Conservation (phyloP, 1,139 yeast genomes). For the Kodamaea sp. region DNA sequence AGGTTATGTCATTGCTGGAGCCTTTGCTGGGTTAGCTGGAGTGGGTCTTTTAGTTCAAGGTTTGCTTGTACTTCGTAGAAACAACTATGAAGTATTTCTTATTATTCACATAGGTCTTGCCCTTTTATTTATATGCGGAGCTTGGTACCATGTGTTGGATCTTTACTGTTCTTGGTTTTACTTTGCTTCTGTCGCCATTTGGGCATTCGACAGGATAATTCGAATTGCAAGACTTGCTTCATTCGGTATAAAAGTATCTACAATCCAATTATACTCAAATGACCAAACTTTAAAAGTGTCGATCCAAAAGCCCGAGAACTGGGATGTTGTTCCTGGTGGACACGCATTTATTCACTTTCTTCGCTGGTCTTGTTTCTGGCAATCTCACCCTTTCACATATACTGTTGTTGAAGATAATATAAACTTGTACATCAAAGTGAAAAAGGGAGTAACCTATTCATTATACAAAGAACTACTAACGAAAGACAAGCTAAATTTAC, state of each 20-base stretch:
- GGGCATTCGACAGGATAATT: slow-evolving; percentile 43
- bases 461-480: slow-evolving; percentile 24
- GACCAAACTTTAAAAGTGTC: slow-evolving; percentile 40
- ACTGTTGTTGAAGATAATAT: slow-evolving; percentile 37
- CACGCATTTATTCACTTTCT: slow-evolving; percentile 58
- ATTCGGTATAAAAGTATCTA: slow-evolving; percentile 41
- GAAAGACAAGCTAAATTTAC: slow-evolving; percentile 15
- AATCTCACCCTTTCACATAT: slow-evolving; percentile 69
- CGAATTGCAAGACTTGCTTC: slow-evolving; percentile 30
- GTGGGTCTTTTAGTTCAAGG: slow-evolving; percentile 34
- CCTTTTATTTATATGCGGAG: slow-evolving; percentile 36
- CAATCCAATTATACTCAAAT: slow-evolving; percentile 25
- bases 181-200: slow-evolving; percentile 38
- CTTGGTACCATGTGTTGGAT: slow-evolving; percentile 38
- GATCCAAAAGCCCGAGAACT: slow-evolving; percentile 38
- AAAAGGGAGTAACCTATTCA: slow-evolving; percentile 41
- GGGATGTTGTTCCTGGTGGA: slow-evolving; percentile 55
- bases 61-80: slow-evolving; percentile 36
- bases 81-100: slow-evolving; percentile 42
- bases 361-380: slow-evolving; percentile 57
- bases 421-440: slow-evolving; percentile 41
- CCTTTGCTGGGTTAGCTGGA: slow-evolving; percentile 28
- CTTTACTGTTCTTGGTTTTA: slow-evolving; percentile 39
- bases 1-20: slow-evolving; percentile 27
- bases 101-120: slow-evolving; percentile 42